Conservation (phyloP, 805 yeast genomes). For the Osmozyma mogii region DNA sequence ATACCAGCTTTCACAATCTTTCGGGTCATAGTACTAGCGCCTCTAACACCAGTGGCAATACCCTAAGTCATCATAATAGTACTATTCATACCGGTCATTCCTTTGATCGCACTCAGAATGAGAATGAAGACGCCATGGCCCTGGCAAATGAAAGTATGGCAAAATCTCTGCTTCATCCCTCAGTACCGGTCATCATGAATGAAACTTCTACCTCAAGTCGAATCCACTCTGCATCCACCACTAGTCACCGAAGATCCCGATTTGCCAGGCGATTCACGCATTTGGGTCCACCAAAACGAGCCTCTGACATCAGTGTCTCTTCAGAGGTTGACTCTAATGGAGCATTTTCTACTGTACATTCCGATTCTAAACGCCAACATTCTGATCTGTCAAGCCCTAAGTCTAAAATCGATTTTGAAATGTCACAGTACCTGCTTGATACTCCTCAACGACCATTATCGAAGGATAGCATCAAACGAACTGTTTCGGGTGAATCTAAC, state of each 20-base stretch:
- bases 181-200: too few species aligned
- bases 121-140: conserved; percentile 11
- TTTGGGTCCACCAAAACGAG: conserved; percentile 47
- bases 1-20: conserved; percentile 1
- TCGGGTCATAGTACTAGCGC: conserved; percentile 1
- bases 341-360: too few species aligned
- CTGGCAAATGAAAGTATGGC: conserved; percentile 1
- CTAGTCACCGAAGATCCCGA: conserved; percentile 21
- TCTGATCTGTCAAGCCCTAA: too few species aligned
- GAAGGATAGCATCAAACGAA: not conserved
- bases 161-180: conserved; percentile 1
- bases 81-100: conserved; percentile 7
- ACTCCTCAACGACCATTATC: not conserved
- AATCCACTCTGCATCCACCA: conserved; percentile 2
- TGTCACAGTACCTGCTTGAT: not conserved
- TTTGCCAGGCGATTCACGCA: conserved; percentile 26
- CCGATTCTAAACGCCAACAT: too few species aligned
- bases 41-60: not conserved
- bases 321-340: not conserved
- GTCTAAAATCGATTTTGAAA: not conserved
- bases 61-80: not conserved
- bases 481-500: conserved; percentile 6
- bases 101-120: conserved; percentile 6
- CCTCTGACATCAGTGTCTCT: conserved; percentile 15
- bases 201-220: conserved; percentile 1